phyloP scores from a whole-genome alignment of 805 yeast species.

The Candida schatavii region DNA sequence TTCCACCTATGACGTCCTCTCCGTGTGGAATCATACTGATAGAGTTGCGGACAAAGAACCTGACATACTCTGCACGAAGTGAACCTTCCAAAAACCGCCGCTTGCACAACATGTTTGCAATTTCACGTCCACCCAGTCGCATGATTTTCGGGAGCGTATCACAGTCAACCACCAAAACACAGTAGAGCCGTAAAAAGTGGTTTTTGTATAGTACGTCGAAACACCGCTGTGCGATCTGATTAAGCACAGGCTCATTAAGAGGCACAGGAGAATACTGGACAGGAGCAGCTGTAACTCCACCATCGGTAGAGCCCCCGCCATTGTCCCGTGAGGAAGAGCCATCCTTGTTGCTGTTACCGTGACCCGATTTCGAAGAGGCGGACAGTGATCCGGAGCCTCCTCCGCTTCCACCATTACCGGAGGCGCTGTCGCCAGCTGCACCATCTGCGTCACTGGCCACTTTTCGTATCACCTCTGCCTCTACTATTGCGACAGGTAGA shows the following conservation, averaged over 20 bases:
- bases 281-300: slow-evolving; percentile 14
- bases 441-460: slow-evolving; percentile 12
- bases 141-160: slow-evolving; percentile 81
- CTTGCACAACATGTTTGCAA: slow-evolving; percentile 86
- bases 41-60: slow-evolving; percentile 66
- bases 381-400: slow-evolving; percentile 1
- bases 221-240: slow-evolving; percentile 43
- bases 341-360: slow-evolving; percentile 10
- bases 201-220: slow-evolving; percentile 39
- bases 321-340: slow-evolving; percentile 11
- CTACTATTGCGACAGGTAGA: slow-evolving; percentile 81
- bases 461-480: slow-evolving; percentile 51
- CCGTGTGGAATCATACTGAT: slow-evolving; percentile 69
- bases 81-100: slow-evolving; percentile 74
- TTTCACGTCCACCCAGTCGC: slow-evolving; percentile 83
- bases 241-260: slow-evolving; percentile 40
- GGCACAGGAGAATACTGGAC: slow-evolving; percentile 35
- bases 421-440: slow-evolving; percentile 15
- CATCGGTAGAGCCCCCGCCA: slow-evolving; percentile 14
- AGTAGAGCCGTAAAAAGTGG: slow-evolving; percentile 77
- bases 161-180: slow-evolving; percentile 76
- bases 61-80: slow-evolving; percentile 76
- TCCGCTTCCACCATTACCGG: not conserved
- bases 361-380: slow-evolving; percentile 22
- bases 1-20: slow-evolving; percentile 73